A percentile compares a stretch with the other conserved stretches of the same genome.
Conservation (phyloP, 108 stramenopile species). For the Phaeodactylum tricornutum region DNA sequence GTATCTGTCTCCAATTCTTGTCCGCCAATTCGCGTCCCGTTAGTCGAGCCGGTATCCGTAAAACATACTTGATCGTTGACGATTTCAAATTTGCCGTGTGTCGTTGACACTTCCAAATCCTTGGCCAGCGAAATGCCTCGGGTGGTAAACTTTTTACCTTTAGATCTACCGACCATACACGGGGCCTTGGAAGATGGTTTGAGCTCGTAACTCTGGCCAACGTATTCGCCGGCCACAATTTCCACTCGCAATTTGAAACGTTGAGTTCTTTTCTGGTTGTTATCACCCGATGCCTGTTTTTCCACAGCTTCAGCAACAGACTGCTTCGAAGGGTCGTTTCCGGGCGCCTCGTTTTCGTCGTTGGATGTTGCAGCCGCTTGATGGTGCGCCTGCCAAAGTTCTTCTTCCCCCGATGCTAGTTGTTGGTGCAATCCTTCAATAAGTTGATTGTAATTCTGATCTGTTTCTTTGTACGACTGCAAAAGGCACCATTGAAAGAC, state of each 20-base stretch:
- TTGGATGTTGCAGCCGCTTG: neutral
- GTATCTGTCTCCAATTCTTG: no score
- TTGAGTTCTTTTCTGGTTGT: neutral
- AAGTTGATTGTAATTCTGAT: constrained; percentile 9
- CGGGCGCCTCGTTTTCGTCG: neutral
- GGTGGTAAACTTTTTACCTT: constrained; percentile 64
- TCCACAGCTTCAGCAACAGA: neutral
- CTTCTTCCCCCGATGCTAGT: neutral
- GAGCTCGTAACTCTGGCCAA: constrained; percentile 23
- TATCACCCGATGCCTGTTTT: neutral
- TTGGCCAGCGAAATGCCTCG: constrained; percentile 54
- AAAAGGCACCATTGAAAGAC: constrained; percentile 58
- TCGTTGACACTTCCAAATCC: constrained; percentile 76
- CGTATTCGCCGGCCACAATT: constrained; percentile 47
- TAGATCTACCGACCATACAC: constrained; percentile 55
- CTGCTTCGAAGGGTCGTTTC: neutral
- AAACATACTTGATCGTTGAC: constrained; percentile 34
- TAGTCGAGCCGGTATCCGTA: constrained; percentile 74
- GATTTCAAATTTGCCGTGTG: constrained; percentile 63
- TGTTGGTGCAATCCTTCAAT: neutral
- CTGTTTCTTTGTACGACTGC: constrained; percentile 32
- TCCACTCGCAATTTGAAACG: constrained; percentile 19
- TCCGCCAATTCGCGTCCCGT: constrained; percentile 55
- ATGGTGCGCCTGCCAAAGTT: neutral
- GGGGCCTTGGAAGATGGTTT: constrained; percentile 28